Base-by-base conservation (phyloP, 2,329 filamentous ascomycete species). In the Zasmidium angulare region DNA sequence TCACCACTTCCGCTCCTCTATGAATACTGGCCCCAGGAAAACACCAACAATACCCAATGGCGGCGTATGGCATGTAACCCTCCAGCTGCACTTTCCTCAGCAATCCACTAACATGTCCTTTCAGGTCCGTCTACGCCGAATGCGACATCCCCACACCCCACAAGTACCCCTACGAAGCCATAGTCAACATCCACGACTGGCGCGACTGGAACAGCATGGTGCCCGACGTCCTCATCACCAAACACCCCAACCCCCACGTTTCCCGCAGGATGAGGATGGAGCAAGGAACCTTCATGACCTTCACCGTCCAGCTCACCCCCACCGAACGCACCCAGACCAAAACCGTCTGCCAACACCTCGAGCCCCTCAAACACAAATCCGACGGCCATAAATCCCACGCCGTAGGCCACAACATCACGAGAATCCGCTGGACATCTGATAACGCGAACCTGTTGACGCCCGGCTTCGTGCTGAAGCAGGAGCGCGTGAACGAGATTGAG, bases 171-270 rank as follows among this genome's bases (percentile, higher is more conserved):
- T 80, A 78, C 73, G 69, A 76, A 22, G 72, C 74, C 9, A 67
- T 81, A 2, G 72, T 77, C 51, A 72, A 81, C 66, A 77, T 77
- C 24, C 75, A 77, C 75, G 53, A 53, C 24, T 82, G 76, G 75
- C 72, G 74, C 21, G 65, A 74, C 50, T 82, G 80, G 80, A 82
- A 81, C 63, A 71, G 71, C 6, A 81, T 81, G 66, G 71, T 78
- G 4, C 75, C 78, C 1, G 70, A 72, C 22, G 78, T 80, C 3
- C 75, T 74, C n/a, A 77, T 82, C 63, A 76, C 72, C 48, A 71
- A 74, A 40, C 78, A 80, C 26, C 72, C 77, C 9, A 61, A 58
- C 46, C 59, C 66, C 0, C 66, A 68, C 46, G n/a, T n/a, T n/a
- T 23, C 52, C 1, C 50, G 59, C 24, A 49, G 58, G 17, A 55